Conservation (phyloP, 495 filamentous ascomycete species). For the Penicillium parvum region DNA sequence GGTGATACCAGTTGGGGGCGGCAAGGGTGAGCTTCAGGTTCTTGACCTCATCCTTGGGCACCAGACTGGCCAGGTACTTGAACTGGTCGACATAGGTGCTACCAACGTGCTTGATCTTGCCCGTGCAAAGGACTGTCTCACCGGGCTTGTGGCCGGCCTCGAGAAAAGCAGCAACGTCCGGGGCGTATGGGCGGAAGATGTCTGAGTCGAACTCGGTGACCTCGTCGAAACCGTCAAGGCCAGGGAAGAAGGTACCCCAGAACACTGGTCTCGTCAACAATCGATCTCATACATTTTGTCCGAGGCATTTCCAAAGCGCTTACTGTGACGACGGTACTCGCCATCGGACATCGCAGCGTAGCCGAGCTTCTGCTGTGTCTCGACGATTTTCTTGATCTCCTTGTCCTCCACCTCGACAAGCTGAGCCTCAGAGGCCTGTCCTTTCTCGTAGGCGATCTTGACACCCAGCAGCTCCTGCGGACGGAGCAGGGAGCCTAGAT, state of each 20-base stretch:
- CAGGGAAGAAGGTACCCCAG: slow-evolving; percentile 73
- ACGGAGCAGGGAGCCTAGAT: slow-evolving; percentile 76
- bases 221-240: slow-evolving; percentile 66
- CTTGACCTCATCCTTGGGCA: slow-evolving; percentile 54
- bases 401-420: slow-evolving; percentile 55
- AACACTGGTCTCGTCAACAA: slow-evolving; percentile 41
- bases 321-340: slow-evolving; percentile 67
- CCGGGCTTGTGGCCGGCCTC: slow-evolving; percentile 69
- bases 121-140: slow-evolving; percentile 67
- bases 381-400: slow-evolving; percentile 61
- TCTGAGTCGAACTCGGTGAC: slow-evolving; percentile 52
- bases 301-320: slow-evolving; percentile 7
- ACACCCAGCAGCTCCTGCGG: slow-evolving; percentile 64
- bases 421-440: slow-evolving; percentile 33
- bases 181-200: slow-evolving; percentile 71
- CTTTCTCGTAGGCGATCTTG: slow-evolving; percentile 54
- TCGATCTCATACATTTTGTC: neutral
- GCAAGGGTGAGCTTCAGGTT: slow-evolving; percentile 71
- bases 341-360: slow-evolving; percentile 68
- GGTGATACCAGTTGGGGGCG: slow-evolving; percentile 70
- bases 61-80: slow-evolving; percentile 59
- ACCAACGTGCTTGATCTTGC: slow-evolving; percentile 65
- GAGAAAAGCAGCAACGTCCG: slow-evolving; percentile 71
- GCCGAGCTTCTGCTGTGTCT: slow-evolving; percentile 61
- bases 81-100: slow-evolving; percentile 62